Evolutionary conservation across 345 rosid genomes (phyloP), one percentile per base, ranked within the genome.

Genomic region (Nasturtium officinale): DNA sequence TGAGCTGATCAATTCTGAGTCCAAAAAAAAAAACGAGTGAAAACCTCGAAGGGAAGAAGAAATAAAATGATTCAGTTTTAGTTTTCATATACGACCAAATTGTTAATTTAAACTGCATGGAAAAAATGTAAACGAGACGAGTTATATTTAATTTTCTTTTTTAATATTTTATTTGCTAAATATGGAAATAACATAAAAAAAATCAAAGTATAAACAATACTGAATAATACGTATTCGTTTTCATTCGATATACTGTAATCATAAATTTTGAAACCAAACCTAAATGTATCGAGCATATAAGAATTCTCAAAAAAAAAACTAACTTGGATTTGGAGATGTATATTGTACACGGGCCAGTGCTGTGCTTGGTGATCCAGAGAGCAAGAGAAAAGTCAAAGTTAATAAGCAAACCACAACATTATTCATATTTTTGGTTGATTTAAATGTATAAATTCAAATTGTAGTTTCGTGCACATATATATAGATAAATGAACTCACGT

Each of bases 301-400:
- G 2, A n/a, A 43, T 50, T 23, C 30, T 8, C 2, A 0, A 7
- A 54, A 8, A 23, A 55, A n/a, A 55, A 3, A 23, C 61, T 53
- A 37, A 67, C 61, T 25, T 53, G 25, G 16, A 0, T 26, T 53
- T 53, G 51, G 25, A 52, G 38, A 38, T 37, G 5, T 8, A 32
- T 23, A 67, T 25, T 67, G 61, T 25, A 53, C 38, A 21, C 51
- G 61, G 4, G 61, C 61, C 17, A 67, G 17, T 23, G 51, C 0
- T 25, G 37, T 38, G 26, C 9, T 52, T 13, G 58, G 7, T 33
- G 32, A 32, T 30, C 46, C 70, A n/a, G 6, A 52, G 50, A 67
- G 33, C 12, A 67, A 11, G 18, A 67, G 25, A 53, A 53, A 53
- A 35, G 16, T 16, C 61, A 67, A 38, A 35, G 26, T 53, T 52